Base-by-base conservation (phyloP, 2,329 filamentous ascomycete species). In the Chrysoporthe cubensis region DNA sequence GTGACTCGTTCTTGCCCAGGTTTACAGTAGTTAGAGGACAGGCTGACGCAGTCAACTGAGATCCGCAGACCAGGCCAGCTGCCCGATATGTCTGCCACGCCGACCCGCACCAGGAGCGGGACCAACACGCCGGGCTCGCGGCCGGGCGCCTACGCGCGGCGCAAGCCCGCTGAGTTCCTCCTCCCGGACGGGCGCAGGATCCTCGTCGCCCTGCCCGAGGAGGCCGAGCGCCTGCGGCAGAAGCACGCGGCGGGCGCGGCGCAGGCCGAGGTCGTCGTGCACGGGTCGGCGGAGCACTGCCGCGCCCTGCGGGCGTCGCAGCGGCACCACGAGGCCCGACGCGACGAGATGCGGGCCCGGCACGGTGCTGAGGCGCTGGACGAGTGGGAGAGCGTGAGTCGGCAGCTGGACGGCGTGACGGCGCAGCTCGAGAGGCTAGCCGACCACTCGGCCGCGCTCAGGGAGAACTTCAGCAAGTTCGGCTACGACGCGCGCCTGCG, bases 401-500 rank as follows among this genome's bases (percentile, higher is more conserved):
- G 76, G 9, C 84, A 89, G 70, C 78, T 90, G 13, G 82, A 85
- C 67, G 76, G 77, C 0, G 78, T 89, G n/a, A 80, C 80, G 13
- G 71, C 73, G 1, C 86, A 90, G 74, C 76, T 90, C 7, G 83
- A 87, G 67, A 79, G 82, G 69, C 77, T 89, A 63, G 83, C 80
- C 2, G 82, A 84, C 66, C 84, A 87, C 72, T 81, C 83, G 3
- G 82, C 86, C n/a, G 73, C 83, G 21, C 77, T 90, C 32, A 85
- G 87, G 72, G 85, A 86, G 44, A 90, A 86, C 73, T 90, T 90
- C 74, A 82, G 82, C 65, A 87, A 87, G 73, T 90, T 88, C 77
- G 88, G 88, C 1, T 90, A 89, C 73, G 82, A 81, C 61, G 87
- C 87, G 40, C 82, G 85, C 74, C 76, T 90, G 64, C 79, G 87